Percentiles rank a stretch among this genome's conserved stretches.
Evolutionary conservation across 164 flowering plant genomes (phyloP).

Genomic region (Chimonanthus praecox): DNA sequence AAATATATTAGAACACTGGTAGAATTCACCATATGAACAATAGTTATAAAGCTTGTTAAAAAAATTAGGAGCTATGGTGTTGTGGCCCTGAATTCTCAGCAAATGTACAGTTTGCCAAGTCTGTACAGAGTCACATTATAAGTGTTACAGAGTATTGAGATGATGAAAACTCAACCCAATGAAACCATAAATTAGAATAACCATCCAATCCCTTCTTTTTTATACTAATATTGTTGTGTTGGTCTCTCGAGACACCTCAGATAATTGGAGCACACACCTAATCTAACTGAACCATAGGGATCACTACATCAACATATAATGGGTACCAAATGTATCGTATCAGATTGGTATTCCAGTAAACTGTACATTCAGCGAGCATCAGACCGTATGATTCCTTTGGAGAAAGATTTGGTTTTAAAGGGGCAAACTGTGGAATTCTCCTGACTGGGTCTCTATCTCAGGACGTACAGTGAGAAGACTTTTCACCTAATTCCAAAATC

Average conservation of each 20-base stretch:
- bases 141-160: neutral
- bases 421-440: neutral
- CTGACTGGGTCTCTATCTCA: constrained; percentile 1
- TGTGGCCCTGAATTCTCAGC: neutral
- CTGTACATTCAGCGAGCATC: neutral
- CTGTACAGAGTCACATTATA: too few relatives aligned
- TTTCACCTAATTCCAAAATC: neutral
- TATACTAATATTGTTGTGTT: too few relatives aligned
- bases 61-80: neutral
- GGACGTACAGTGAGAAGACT: neutral
- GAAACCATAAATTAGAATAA: neutral
- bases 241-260: neutral
- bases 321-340: neutral
- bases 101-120: neutral
- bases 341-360: neutral
- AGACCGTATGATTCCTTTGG: neutral
- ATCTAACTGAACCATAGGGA: neutral
- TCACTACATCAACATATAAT: neutral
- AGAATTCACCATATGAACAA: neutral
- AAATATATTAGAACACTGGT: constrained; percentile 81
- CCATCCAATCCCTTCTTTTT: too few relatives aligned
- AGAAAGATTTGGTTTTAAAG: neutral
- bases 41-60: neutral
- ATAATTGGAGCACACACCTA: neutral
- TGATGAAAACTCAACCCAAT: neutral